Percentiles rank a stretch among this genome's conserved stretches.
Conservation (phyloP, 1,139 yeast species). For the Hyphopichia pseudoburtonii region DNA sequence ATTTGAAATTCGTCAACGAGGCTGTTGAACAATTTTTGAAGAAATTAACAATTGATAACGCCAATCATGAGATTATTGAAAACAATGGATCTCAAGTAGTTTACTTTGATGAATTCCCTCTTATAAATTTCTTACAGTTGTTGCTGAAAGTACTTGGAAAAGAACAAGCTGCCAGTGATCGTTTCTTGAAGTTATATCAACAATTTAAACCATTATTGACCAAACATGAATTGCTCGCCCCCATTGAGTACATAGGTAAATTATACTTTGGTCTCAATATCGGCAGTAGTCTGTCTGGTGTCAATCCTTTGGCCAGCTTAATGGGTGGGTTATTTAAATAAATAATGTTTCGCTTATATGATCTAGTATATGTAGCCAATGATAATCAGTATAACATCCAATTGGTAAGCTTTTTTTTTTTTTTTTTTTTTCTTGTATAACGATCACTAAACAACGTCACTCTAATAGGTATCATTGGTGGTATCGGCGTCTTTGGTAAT, state of each 20-base stretch:
- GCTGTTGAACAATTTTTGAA: slow-evolving; percentile 41
- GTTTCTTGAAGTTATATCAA: slow-evolving; percentile 53
- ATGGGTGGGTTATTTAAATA: slow-evolving; percentile 75
- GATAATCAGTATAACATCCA: too few species aligned
- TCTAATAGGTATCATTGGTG: background rate
- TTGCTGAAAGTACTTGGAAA: slow-evolving; percentile 63
- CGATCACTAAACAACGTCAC: background rate
- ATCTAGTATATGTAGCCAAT: too few species aligned
- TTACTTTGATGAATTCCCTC: slow-evolving; percentile 25
- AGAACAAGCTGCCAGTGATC: slow-evolving; percentile 46
- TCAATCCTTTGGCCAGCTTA: slow-evolving; percentile 75
- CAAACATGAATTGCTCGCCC: slow-evolving; percentile 32
- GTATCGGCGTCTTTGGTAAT: slow-evolving; percentile 33
- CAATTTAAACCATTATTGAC: slow-evolving; percentile 34
- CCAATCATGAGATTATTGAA: slow-evolving; percentile 12
- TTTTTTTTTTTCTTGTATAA: too few species aligned
- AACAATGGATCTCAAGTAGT: slow-evolving; percentile 16
- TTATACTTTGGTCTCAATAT: slow-evolving; percentile 38
- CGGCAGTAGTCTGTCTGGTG: slow-evolving; percentile 58
- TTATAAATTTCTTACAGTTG: slow-evolving; percentile 71
- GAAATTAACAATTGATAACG: slow-evolving; percentile 18
- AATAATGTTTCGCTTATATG: too few species aligned
- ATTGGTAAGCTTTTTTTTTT: too few species aligned
- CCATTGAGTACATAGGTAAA: slow-evolving; percentile 51
- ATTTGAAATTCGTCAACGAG: slow-evolving; percentile 57